Evolutionary conservation across 768 basidiomycete species (phyloP).

Genomic region (Pleurotus djamor): DNA sequence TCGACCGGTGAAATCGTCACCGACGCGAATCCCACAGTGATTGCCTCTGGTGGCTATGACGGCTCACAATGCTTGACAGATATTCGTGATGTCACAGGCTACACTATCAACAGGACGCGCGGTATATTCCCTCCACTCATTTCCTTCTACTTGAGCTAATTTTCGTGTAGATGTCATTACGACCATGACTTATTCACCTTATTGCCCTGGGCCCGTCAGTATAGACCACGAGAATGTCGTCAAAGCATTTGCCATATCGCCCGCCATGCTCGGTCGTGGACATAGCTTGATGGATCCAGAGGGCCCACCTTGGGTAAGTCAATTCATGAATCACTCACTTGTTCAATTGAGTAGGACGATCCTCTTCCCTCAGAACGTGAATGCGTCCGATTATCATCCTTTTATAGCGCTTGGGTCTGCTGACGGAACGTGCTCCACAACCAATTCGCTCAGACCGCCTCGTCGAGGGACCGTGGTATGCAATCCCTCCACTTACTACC

Average conservation of each 20-base stretch:
- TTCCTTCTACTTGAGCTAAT: neutral
- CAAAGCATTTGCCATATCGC: constrained; percentile 71
- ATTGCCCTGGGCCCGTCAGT: constrained; percentile 65
- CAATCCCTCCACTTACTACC: constrained; percentile 4
- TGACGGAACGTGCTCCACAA: constrained; percentile 80
- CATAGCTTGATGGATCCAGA: constrained; percentile 70
- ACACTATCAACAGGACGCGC: constrained; percentile 75
- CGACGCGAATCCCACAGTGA: constrained; percentile 64
- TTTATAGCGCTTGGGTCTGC: constrained; percentile 80
- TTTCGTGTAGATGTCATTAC: constrained; percentile 64
- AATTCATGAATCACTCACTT: neutral
- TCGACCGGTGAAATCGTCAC: constrained; percentile 41
- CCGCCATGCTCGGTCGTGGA: constrained; percentile 74
- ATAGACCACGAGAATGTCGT: constrained; percentile 82
- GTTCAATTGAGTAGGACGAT: neutral
- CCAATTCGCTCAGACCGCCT: constrained; percentile 66
- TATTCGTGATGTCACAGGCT: constrained; percentile 65
- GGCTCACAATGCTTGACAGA: constrained; percentile 77
- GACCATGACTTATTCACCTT: constrained; percentile 63
- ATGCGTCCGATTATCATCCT: constrained; percentile 83
- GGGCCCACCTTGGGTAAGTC: constrained; percentile 81
- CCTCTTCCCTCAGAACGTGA: constrained; percentile 48
- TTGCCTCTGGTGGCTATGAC: constrained; percentile 80
- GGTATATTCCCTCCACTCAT: constrained; percentile 34
- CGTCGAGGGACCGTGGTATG: constrained; percentile 71